Evolutionary conservation across 73 alveolate species (phyloP).

Genomic region (Tetrahymena malaccensis): DNA sequence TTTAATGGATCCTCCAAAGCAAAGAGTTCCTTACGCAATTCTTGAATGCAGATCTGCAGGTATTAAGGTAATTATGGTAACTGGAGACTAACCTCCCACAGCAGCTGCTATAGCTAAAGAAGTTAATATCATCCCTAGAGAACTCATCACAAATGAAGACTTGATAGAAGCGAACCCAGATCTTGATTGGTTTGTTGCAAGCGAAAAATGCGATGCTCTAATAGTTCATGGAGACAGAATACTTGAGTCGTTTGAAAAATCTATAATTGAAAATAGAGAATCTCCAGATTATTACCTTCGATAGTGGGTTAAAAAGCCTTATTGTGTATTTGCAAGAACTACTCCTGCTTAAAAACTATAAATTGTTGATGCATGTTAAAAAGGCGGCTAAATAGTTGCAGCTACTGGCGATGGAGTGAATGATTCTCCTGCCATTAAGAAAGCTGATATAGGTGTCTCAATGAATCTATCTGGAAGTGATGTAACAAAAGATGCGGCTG

Average conservation of each 20-base stretch:
- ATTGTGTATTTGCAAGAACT: conserved; percentile 86
- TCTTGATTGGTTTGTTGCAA: conserved; percentile 53
- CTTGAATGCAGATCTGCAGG: conserved; percentile 84
- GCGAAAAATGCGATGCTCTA: conserved; percentile 50
- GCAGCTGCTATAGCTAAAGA: conserved; percentile 87
- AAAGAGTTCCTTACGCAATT: conserved; percentile 59
- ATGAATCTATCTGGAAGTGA: conserved; percentile 96
- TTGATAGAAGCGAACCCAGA: conserved; percentile 38
- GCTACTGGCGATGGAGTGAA: conserved; percentile 92
- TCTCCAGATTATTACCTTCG: conserved; percentile 55
- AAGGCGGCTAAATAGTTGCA: conserved; percentile 78
- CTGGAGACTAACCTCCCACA: conserved; percentile 90
- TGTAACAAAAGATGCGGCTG: conserved; percentile 99
- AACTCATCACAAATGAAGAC: conserved; percentile 28
- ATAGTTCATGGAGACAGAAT: conserved; percentile 77
- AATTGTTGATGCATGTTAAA: conserved; percentile 88
- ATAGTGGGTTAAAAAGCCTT: conserved; percentile 77
- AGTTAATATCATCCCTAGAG: conserved; percentile 57
- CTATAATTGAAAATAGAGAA: conserved; percentile 3
- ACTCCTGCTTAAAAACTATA: conserved; percentile 83
- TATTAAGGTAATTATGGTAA: conserved; percentile 95
- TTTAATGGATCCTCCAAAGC: conserved; percentile 93
- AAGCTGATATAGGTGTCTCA: conserved; percentile 86
- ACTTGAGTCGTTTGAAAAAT: conserved; percentile 48
- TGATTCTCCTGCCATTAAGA: conserved; percentile 92